Conservation (phyloP, 2,329 filamentous ascomycete genomes). For the Aspergillus sp. region DNA sequence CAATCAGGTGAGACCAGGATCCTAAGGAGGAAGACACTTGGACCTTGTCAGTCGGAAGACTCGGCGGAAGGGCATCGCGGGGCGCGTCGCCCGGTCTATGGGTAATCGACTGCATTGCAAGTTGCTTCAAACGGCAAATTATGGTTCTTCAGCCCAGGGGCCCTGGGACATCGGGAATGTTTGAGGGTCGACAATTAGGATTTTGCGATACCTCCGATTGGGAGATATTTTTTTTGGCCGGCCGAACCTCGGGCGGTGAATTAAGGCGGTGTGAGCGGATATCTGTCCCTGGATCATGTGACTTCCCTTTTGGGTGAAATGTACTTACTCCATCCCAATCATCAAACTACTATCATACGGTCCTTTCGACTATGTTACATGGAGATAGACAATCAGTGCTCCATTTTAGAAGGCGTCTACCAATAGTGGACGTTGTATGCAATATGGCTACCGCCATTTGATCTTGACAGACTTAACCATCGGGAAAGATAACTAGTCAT, state of each 20-base stretch:
- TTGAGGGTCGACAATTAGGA: not conserved
- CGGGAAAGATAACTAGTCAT: too few species aligned
- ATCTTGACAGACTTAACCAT: too few species aligned
- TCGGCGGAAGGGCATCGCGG: slow-evolving; percentile 8
- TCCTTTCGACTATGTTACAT: too few species aligned
- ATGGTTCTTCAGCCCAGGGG: not conserved
- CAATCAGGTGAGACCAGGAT: slow-evolving; percentile 30
- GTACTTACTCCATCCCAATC: too few species aligned
- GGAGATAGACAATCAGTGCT: too few species aligned
- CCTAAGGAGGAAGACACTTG: slow-evolving; percentile 6
- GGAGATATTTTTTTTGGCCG: not conserved
- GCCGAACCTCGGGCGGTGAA: not conserved
- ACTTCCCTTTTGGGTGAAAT: too few species aligned
- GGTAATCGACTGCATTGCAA: slow-evolving; percentile 7
- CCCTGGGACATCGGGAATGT: not conserved
- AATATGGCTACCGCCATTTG: too few species aligned
- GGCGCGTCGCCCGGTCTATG: slow-evolving; percentile 5
- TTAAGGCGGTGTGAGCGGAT: not conserved
- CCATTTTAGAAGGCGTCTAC: too few species aligned
- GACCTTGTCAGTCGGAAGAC: slow-evolving; percentile 9
- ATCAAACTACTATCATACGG: too few species aligned
- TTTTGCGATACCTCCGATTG: not conserved
- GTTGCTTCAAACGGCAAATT: not conserved
- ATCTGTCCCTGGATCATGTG: not conserved
- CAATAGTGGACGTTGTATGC: too few species aligned